Conservation (phyloP, 768 basidiomycete species). For the Obba rivulosa region DNA sequence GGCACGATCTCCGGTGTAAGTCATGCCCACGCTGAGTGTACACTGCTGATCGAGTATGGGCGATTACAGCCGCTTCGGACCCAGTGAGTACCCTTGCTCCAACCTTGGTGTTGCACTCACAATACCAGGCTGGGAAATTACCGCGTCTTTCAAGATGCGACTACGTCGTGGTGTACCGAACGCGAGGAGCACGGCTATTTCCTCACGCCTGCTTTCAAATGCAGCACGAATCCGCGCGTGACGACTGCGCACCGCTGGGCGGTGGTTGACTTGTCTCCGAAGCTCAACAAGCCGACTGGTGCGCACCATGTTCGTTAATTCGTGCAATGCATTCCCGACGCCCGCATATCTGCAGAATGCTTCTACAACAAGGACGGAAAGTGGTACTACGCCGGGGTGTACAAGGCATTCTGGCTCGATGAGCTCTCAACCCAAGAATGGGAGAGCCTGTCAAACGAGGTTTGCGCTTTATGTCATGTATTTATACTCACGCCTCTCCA, state of each 20-base stretch:
- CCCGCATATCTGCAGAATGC: conserved; percentile 44
- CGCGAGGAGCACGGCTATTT: conserved; percentile 81
- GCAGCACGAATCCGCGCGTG: conserved; percentile 73
- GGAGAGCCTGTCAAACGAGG: conserved; percentile 61
- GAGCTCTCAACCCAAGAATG: conserved; percentile 66
- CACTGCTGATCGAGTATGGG: not conserved
- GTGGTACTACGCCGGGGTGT: conserved; percentile 84
- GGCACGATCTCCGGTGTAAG: conserved; percentile 52
- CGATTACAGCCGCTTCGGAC: conserved; percentile 45
- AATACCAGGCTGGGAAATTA: conserved; percentile 54
- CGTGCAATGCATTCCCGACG: no score
- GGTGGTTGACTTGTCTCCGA: conserved; percentile 53
- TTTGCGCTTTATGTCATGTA: conserved; percentile 18
- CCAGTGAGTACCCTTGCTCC: conserved; percentile 42
- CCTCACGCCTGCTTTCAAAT: conserved; percentile 69
- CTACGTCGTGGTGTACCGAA: conserved; percentile 76
- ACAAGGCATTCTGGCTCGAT: conserved; percentile 60
- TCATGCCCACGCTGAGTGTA: conserved; percentile 1
- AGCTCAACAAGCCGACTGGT: conserved; percentile 63
- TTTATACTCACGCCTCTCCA: not conserved
- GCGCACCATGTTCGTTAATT: conserved; percentile 10
- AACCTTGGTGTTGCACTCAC: conserved; percentile 3
- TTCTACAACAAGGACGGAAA: conserved; percentile 77
- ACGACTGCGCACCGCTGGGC: conserved; percentile 73
- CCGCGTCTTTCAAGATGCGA: conserved; percentile 58